Conservation (phyloP, 2,329 filamentous ascomycete genomes). For the Escovopsis sp. region DNA sequence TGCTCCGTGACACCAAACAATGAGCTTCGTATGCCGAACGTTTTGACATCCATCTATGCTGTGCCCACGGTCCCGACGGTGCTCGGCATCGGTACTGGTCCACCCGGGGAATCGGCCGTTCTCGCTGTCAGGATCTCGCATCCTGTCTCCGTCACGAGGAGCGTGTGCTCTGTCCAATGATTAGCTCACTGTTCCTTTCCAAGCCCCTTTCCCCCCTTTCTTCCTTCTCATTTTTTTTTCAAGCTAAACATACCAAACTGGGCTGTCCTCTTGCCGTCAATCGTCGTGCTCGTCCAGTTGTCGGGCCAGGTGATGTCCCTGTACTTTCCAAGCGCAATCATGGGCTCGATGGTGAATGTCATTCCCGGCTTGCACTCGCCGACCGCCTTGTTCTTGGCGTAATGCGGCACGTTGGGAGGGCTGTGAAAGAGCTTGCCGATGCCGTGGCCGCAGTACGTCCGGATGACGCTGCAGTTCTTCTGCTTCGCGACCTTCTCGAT, state of each 20-base stretch:
- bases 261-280: slow-evolving; percentile 77
- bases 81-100: slow-evolving; percentile 45
- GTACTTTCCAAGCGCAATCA: slow-evolving; percentile 88
- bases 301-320: slow-evolving; percentile 95
- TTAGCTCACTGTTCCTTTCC: slow-evolving; percentile 9
- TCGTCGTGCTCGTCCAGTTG: slow-evolving; percentile 93
- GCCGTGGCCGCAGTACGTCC: slow-evolving; percentile 92
- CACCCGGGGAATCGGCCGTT: slow-evolving; percentile 58
- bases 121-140: slow-evolving; percentile 71
- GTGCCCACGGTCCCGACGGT: slow-evolving; percentile 6
- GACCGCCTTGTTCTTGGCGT: slow-evolving; percentile 95
- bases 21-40: background rate
- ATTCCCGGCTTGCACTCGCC: slow-evolving; percentile 89
- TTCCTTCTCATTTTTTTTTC: background rate
- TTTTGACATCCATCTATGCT: background rate
- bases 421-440: slow-evolving; percentile 90
- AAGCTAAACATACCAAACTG: slow-evolving; percentile 59
- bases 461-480: slow-evolving; percentile 75
- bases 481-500: slow-evolving; percentile 93
- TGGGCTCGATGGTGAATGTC: slow-evolving; percentile 98
- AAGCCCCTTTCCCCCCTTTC: too few species aligned
- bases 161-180: slow-evolving; percentile 50
- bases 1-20: background rate
- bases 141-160: slow-evolving; percentile 70
- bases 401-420: slow-evolving; percentile 89